These are phyloP conservation scores for Diplodia mutila DNA, from an alignment of 2,329 filamentous ascomycete genomes.

Conservation along the genomic window DNA sequence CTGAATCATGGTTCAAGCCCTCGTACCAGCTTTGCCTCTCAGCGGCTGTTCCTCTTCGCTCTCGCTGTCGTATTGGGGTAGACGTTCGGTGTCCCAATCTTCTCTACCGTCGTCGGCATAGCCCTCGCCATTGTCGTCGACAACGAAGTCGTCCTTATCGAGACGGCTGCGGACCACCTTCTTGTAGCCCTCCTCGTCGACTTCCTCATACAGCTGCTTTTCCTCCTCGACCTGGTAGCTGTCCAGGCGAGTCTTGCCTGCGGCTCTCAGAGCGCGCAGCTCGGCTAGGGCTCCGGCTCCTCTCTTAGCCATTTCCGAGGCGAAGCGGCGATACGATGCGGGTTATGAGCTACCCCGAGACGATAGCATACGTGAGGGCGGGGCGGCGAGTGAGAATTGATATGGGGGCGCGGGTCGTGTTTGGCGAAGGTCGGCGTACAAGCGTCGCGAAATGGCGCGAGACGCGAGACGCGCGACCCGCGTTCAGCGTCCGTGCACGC, in stretches of 20 bases:
- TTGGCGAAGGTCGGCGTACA: neutral
- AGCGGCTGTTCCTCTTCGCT: conserved; percentile 70
- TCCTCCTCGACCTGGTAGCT: conserved; percentile 86
- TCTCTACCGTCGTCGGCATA: conserved; percentile 97
- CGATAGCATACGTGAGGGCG: neutral
- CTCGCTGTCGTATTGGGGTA: conserved; percentile 65
- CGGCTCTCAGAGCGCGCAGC: conserved; percentile 79
- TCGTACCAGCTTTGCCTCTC: conserved; percentile 62
- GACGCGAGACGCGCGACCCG: conserved; percentile 4
- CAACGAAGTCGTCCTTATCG: conserved; percentile 95
- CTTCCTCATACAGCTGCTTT: conserved; percentile 87
- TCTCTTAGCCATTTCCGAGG: conserved; percentile 36
- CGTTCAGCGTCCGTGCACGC: neutral
- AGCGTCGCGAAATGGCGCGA: conserved; percentile 15
- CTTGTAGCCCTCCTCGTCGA: conserved; percentile 93
- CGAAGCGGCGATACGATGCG: neutral
- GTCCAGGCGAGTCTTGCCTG: conserved; percentile 89
- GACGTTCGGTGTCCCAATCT: conserved; percentile 64
- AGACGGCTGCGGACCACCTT: conserved; percentile 88
- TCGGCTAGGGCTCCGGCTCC: conserved; percentile 60
- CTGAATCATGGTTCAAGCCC: neutral
- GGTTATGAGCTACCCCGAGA: neutral
- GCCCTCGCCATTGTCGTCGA: conserved; percentile 96
- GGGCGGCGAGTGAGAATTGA: neutral
- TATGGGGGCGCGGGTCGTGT: neutral